phyloP scores from a whole-genome alignment of 371 early-diverging fungal genomes.

The Catenaria anguillulae region DNA sequence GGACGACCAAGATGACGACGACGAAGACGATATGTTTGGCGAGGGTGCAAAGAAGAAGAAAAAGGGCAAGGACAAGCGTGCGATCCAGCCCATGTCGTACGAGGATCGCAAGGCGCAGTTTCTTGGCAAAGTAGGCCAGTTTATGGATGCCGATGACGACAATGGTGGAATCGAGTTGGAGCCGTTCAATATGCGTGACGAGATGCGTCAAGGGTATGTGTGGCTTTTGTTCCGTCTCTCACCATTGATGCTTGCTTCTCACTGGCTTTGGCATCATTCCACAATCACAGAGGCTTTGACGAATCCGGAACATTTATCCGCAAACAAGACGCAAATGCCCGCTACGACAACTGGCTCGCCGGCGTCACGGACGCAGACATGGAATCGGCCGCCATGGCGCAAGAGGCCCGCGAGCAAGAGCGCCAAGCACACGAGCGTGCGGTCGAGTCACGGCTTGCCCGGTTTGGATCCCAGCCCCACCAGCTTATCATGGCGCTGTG shows the following conservation, averaged over 20 bases:
- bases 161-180: slow-evolving; percentile 9
- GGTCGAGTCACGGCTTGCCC: neutral
- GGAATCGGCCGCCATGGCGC: slow-evolving; percentile 2
- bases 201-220: slow-evolving; percentile 8
- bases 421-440: neutral
- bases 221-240: neutral
- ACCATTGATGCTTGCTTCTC: neutral
- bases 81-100: neutral
- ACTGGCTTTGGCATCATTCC: neutral
- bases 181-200: slow-evolving; percentile 11
- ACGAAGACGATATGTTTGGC: slow-evolving; percentile 1
- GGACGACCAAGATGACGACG: neutral
- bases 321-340: slow-evolving; percentile 8
- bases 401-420: neutral
- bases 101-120: neutral
- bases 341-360: slow-evolving; percentile 9
- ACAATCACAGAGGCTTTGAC: slow-evolving; percentile 6
- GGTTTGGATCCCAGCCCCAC: no score
- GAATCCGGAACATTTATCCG: slow-evolving; percentile 10
- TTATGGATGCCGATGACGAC: slow-evolving; percentile 8
- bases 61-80: slow-evolving; percentile 4
- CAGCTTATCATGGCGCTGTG: neutral
- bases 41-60: neutral
- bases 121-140: neutral
- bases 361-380: slow-evolving; percentile 9